Evolutionary conservation across 1,284 basidiomycete genomes (phyloP).

Genomic region (Cystobasidium pallidum): DNA sequence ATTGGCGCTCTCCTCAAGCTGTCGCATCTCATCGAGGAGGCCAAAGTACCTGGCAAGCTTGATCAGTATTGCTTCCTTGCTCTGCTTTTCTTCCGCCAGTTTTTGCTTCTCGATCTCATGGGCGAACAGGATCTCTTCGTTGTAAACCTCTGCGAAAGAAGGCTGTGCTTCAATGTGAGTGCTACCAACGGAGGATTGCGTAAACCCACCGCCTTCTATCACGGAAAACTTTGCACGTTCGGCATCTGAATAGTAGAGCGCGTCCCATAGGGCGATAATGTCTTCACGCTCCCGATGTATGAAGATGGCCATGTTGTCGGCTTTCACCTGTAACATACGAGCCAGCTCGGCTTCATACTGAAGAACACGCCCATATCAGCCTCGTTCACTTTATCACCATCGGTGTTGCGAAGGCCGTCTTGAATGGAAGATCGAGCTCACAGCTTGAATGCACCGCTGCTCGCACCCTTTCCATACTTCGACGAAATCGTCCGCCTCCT

Average conservation of each 20-base stretch:
- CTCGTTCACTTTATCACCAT: constrained; percentile 2
- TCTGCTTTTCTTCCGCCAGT: constrained; percentile 75
- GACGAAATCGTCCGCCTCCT: constrained; percentile 78
- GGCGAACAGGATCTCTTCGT: constrained; percentile 80
- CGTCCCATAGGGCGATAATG: constrained; percentile 81
- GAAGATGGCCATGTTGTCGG: constrained; percentile 83
- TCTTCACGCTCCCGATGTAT: constrained; percentile 79
- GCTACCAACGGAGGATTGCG: not conserved
- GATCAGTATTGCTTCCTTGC: constrained; percentile 75
- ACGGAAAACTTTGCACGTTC: constrained; percentile 63
- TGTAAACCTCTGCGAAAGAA: constrained; percentile 71
- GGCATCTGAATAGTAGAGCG: constrained; percentile 79
- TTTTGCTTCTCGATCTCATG: constrained; percentile 86
- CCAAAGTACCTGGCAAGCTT: constrained; percentile 85
- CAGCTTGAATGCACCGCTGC: constrained; percentile 67
- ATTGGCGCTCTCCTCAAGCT: constrained; percentile 74
- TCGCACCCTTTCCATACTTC: constrained; percentile 77
- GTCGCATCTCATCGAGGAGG: constrained; percentile 86
- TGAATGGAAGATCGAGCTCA: constrained; percentile 47
- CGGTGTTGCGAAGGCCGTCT: not conserved
- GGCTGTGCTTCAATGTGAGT: not conserved
- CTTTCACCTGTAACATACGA: constrained; percentile 84
- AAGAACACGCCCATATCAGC: not conserved
- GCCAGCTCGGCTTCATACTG: constrained; percentile 86
- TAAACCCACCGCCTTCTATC: not conserved